A percentile compares a stretch with the other conserved stretches of the same genome.
phyloP scores from a whole-genome alignment of 176 grass and related monocot species.

The Paspalum vaginatum region DNA sequence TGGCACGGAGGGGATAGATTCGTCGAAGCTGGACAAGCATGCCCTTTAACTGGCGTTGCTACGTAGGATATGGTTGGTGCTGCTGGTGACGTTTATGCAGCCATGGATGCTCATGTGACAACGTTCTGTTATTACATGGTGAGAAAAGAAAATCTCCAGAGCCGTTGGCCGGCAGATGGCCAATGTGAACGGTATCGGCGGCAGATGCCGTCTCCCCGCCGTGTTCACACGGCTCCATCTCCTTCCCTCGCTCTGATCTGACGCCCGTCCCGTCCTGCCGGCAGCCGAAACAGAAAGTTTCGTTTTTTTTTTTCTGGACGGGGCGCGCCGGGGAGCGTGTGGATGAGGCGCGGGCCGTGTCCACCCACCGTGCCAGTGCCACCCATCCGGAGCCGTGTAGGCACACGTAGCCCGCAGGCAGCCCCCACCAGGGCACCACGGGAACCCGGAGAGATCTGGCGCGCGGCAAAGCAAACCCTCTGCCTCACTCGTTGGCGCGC shows the following conservation, averaged over 20 bases:
- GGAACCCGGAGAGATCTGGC: constrained; percentile 21
- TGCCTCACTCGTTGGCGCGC: background rate
- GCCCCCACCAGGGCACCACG: background rate
- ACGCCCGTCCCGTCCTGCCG: background rate
- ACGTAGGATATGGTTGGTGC: background rate
- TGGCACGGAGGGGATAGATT: background rate
- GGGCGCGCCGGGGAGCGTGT: constrained; percentile 36
- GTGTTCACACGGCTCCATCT: constrained; percentile 33
- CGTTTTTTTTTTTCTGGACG: constrained; percentile 38
- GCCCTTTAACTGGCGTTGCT: background rate
- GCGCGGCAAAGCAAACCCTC: background rate
- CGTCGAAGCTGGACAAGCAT: background rate
- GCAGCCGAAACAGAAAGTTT: background rate
- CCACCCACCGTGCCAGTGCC: background rate
- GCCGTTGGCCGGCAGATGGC: no score
- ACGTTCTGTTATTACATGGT: background rate
- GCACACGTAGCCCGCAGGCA: background rate
- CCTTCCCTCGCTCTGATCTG: background rate
- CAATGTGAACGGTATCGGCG: constrained; percentile 53
- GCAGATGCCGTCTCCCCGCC: background rate
- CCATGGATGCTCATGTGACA: background rate
- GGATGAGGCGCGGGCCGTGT: constrained; percentile 40
- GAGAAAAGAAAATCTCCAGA: no score
- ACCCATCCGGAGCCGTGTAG: background rate
- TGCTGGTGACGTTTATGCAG: background rate